Percentiles rank a stretch among this genome's conserved stretches.
Evolutionary conservation across 2,329 filamentous ascomycete genomes (phyloP).

Genomic region (Lachnellula subtilissima): DNA sequence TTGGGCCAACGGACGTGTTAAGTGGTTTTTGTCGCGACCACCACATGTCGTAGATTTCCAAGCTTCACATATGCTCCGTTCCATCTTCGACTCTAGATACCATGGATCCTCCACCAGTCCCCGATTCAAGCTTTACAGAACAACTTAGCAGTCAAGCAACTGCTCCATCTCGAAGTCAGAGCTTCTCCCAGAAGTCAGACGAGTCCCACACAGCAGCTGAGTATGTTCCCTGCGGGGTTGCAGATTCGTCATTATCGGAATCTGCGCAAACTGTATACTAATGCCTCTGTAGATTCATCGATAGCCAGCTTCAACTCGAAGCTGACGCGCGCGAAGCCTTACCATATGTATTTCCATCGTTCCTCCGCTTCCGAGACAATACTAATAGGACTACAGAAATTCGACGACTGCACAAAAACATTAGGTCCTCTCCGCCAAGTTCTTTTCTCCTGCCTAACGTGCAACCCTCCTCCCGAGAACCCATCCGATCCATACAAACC

Average conservation of each 20-base stretch:
- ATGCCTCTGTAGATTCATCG: conserved; percentile 63
- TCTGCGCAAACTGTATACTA: not conserved
- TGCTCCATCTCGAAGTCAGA: conserved; percentile 44
- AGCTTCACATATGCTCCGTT: not conserved
- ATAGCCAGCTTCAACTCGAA: conserved; percentile 84
- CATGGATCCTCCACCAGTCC: conserved; percentile 35
- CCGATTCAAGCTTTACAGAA: conserved; percentile 14
- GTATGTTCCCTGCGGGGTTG: conserved; percentile 21
- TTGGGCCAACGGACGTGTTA: conserved; percentile 14
- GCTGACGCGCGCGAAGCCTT: conserved; percentile 92
- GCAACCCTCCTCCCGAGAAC: conserved; percentile 71
- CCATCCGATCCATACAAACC: conserved; percentile 59
- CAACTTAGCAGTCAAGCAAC: conserved; percentile 12
- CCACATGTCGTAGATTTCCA: not conserved
- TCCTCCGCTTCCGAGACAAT: not conserved
- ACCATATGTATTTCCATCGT: conserved; percentile 64
- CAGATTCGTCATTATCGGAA: not conserved
- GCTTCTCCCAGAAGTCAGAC: conserved; percentile 53
- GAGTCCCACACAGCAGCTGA: conserved; percentile 48
- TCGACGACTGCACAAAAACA: conserved; percentile 87
- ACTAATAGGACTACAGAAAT: conserved; percentile 56
- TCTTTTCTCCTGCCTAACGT: conserved; percentile 90
- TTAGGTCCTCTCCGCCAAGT: conserved; percentile 83
- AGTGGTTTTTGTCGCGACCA: conserved; percentile 14
- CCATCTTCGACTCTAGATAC: conserved; percentile 1